Evolutionary conservation across 768 basidiomycete genomes (phyloP), one percentile per base, ranked within the genome.

Genomic region (Psilocybe cubensis): DNA sequence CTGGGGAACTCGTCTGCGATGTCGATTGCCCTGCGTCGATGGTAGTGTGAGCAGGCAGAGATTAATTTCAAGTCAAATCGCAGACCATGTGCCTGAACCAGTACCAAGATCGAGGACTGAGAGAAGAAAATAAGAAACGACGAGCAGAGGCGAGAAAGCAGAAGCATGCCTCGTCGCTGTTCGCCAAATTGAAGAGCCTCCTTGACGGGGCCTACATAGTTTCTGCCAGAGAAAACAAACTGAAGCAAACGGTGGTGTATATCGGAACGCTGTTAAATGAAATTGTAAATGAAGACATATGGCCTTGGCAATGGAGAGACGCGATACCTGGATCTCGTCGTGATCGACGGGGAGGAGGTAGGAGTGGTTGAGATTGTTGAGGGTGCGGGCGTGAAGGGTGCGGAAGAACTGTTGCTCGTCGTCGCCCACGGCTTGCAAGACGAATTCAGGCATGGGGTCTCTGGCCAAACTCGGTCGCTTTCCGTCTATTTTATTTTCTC

Each of bases 1-100:
- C 76, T 67, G 42, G 84, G 85, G 69, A 90, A 89, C 70, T 87
- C 86, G 63, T 89, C 86, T 47, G 88, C 88, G 72, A 89, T 82
- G 69, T 85, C 84, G 61, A 89, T 83, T 23, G 88, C 85, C 88
- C 87, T 89, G 63, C 46, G 28, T 49, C 38, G 21, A 45, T 29
- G 29, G 49, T 42, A 25, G 40, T 51, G 41, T 29, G 50, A 45
- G 57, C 53, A 57, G 31, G 9, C 33, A 25, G 55, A 24, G 43
- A 47, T 43, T 35, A 48, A 38, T 56, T 24, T 31, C 38, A 44
- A 58, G 50, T 23, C 56, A 11, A 7, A 38, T 35, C 55, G 52
- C 75, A 58, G 57, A 87, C 87, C 88, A 89, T 31, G 72, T 69
- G 4, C 88, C 88, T 3, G 79, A 79, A 21, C 88, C 88, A 1